These are phyloP conservation scores for Talaromyces sp. DNA, from an alignment of 2,329 filamentous ascomycete genomes.

Conservation along the genomic window DNA sequence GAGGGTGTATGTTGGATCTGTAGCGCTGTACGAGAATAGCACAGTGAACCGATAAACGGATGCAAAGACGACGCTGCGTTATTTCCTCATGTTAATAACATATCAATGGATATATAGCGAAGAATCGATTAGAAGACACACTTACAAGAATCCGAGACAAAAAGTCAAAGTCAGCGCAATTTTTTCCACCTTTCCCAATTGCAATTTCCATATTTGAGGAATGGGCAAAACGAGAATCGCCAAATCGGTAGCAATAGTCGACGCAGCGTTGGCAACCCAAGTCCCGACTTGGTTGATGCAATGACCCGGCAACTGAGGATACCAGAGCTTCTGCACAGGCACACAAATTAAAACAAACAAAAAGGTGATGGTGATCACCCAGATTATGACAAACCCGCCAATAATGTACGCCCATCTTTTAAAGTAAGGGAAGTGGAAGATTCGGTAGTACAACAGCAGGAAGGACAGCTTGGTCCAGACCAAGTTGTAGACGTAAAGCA, in stretches of 20 bases:
- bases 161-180: constrained; percentile 18
- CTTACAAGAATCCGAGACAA: constrained; percentile 20
- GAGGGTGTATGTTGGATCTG: constrained; percentile 22
- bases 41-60: constrained; percentile 22
- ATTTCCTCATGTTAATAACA: not conserved
- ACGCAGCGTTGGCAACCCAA: constrained; percentile 21
- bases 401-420: constrained; percentile 23
- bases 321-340: constrained; percentile 24
- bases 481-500: constrained; percentile 32
- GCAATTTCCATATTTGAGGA: constrained; percentile 24
- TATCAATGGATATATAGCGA: not conserved
- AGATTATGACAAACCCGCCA: constrained; percentile 19
- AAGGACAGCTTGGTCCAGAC: constrained; percentile 24
- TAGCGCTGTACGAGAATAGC: constrained; percentile 19
- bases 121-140: not conserved
- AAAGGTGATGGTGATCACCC: constrained; percentile 24
- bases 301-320: constrained; percentile 18
- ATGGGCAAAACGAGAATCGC: constrained; percentile 20
- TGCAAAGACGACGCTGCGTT: constrained; percentile 22
- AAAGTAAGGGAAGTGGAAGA: constrained; percentile 22
- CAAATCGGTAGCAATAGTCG: constrained; percentile 21
- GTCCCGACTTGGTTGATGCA: constrained; percentile 24
- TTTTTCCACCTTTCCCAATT: constrained; percentile 18
- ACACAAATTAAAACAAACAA: constrained; percentile 25
- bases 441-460: constrained; percentile 24